Evolutionary conservation across 495 filamentous ascomycete genomes (phyloP).

Genomic region (Clohesyomyces aquaticus): DNA sequence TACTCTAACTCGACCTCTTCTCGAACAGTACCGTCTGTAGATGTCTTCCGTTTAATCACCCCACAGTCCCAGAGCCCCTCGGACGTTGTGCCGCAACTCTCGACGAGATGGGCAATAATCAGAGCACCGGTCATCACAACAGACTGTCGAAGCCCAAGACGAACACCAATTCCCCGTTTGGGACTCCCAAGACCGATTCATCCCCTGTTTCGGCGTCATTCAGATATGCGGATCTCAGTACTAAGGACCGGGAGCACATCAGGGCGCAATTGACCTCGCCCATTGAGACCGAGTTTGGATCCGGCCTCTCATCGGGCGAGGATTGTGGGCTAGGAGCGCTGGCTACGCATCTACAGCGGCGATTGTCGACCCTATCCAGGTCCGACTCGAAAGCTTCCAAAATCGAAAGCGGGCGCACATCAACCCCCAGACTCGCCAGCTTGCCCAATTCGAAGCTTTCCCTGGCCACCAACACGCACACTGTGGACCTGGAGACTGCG

Average conservation of each 20-base stretch:
- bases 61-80: neutral
- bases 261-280: slow-evolving; percentile 30
- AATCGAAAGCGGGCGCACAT: slow-evolving; percentile 13
- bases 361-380: slow-evolving; percentile 26
- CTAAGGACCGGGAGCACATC: slow-evolving; percentile 23
- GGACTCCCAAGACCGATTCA: slow-evolving; percentile 18
- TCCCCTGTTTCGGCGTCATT: slow-evolving; percentile 20
- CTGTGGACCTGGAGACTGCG: slow-evolving; percentile 44
- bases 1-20: slow-evolving; percentile 7
- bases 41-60: slow-evolving; percentile 12
- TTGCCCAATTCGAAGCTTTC: slow-evolving; percentile 34
- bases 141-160: slow-evolving; percentile 42
- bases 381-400: slow-evolving; percentile 26
- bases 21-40: neutral
- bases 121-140: slow-evolving; percentile 27
- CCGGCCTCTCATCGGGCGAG: neutral
- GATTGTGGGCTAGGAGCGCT: slow-evolving; percentile 33
- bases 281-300: slow-evolving; percentile 19
- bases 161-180: slow-evolving; percentile 32
- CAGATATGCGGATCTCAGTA: slow-evolving; percentile 32
- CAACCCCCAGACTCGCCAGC: slow-evolving; percentile 20
- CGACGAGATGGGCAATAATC: slow-evolving; percentile 37
- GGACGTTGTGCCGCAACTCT: neutral
- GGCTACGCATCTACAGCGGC: slow-evolving; percentile 27
- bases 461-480: slow-evolving; percentile 26